These are phyloP conservation scores for Rhizophora apiculata DNA, from an alignment of 345 rosid genomes.

Conservation along the genomic window DNA sequence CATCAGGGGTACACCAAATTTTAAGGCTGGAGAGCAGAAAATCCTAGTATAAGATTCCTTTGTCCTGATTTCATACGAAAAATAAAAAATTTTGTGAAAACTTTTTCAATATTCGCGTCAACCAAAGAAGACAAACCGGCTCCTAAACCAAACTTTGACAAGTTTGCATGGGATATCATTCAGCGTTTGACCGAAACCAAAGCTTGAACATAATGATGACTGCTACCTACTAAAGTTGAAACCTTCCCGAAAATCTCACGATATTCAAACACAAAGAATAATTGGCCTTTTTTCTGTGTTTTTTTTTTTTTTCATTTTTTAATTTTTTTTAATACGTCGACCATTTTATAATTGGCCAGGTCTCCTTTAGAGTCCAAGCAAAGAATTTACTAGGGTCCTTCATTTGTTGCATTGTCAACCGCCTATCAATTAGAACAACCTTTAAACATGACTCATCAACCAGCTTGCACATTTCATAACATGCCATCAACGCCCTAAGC, in stretches of 20 bases:
- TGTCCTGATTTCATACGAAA: not conserved
- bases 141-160: constrained; percentile 15
- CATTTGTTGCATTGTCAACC: no score
- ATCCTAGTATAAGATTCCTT: not conserved
- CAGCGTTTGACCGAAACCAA: not conserved
- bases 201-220: not conserved
- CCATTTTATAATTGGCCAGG: constrained; percentile 4
- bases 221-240: not conserved
- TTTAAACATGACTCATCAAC: not conserved
- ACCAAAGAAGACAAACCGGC: not conserved
- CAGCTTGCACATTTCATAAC: not conserved
- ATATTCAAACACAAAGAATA: no score
- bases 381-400: no score
- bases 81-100: not conserved
- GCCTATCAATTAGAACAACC: not conserved
- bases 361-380: not conserved
- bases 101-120: not conserved
- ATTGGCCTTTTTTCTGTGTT: no score
- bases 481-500: not conserved
- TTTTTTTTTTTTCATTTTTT: no score
- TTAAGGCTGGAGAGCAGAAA: constrained; percentile 8
- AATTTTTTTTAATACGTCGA: not conserved
- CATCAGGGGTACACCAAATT: not conserved
- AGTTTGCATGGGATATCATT: not conserved
- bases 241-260: not conserved